Conservation (phyloP, 805 yeast species). For the Starmera quercuum region DNA sequence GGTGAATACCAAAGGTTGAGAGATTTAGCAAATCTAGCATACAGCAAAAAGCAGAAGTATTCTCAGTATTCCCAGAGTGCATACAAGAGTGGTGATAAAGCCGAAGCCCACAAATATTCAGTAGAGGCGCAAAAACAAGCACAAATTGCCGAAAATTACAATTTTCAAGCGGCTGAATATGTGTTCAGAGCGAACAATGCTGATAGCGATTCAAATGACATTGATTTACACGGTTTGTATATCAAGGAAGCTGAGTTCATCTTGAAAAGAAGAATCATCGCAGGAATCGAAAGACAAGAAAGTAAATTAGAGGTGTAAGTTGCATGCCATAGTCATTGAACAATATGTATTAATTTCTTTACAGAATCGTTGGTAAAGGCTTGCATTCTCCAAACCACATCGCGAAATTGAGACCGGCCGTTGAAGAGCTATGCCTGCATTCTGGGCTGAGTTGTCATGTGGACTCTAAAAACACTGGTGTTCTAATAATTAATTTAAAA, state of each 20-base stretch:
- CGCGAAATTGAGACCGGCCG: conserved; percentile 86
- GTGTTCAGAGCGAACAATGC: conserved; percentile 84
- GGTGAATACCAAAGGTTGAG: conserved; percentile 56
- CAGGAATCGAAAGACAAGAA: conserved; percentile 51
- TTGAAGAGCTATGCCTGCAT: conserved; percentile 67
- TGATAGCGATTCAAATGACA: conserved; percentile 79
- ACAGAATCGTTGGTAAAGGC: conserved; percentile 96
- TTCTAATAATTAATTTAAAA: conserved; percentile 60
- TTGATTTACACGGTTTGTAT: conserved; percentile 87
- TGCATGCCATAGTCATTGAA: too few relatives aligned
- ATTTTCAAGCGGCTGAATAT: conserved; percentile 80
- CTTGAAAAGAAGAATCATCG: conserved; percentile 64
- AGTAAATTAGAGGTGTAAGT: conserved; percentile 57
- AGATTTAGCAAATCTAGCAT: conserved; percentile 60
- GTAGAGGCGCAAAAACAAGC: conserved; percentile 56
- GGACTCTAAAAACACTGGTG: conserved; percentile 74
- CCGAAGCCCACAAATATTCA: conserved; percentile 65
- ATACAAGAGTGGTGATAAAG: conserved; percentile 65
- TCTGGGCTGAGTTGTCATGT: conserved; percentile 52
- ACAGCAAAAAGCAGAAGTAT: conserved; percentile 43
- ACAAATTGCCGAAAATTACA: conserved; percentile 57
- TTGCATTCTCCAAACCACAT: conserved; percentile 73
- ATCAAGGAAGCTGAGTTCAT: conserved; percentile 83
- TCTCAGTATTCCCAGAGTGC: conserved; percentile 71
- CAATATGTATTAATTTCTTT: too few relatives aligned